Percentiles rank a stretch among this genome's conserved stretches.
Conservation (phyloP, 2,329 filamentous ascomycete species). For the Dendryphion nanum region DNA sequence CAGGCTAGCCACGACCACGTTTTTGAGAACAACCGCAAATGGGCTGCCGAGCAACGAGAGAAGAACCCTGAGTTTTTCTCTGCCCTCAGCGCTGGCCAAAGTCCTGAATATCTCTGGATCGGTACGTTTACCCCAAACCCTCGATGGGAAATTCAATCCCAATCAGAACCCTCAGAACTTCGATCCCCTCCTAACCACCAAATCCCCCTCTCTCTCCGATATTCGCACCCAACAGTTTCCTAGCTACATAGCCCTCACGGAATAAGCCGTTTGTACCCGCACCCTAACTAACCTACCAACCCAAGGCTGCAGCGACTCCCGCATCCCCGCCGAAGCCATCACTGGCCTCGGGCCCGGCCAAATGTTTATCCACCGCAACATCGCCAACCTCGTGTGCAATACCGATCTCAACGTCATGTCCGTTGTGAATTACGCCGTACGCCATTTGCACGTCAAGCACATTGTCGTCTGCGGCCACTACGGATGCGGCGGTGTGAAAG, state of each 20-base stretch:
- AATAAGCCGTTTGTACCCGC: too few relatives aligned
- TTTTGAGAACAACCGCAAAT: constrained; percentile 67
- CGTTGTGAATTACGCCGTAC: constrained; percentile 42
- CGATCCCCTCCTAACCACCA: too few relatives aligned
- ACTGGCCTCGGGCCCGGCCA: constrained; percentile 33
- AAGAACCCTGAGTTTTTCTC: constrained; percentile 65
- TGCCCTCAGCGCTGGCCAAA: constrained; percentile 63
- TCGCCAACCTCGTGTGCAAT: constrained; percentile 37
- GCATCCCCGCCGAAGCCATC: constrained; percentile 42
- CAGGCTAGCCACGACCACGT: constrained; percentile 64
- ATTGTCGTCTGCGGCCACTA: constrained; percentile 70
- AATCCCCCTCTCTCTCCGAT: too few relatives aligned
- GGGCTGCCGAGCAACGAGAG: constrained; percentile 59
- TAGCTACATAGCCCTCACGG: too few relatives aligned
- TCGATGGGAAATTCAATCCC: too few relatives aligned
- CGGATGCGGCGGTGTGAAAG: constrained; percentile 64
- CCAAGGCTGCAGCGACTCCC: constrained; percentile 39
- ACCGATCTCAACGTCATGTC: constrained; percentile 43
- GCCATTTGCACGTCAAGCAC: constrained; percentile 58
- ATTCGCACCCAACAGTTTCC: too few relatives aligned
- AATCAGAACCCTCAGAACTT: too few relatives aligned
- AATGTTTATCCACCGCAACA: constrained; percentile 27
- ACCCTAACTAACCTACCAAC: too few relatives aligned
- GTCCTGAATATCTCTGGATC: constrained; percentile 64
- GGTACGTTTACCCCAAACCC: too few relatives aligned